Percentiles rank a stretch among this genome's conserved stretches.
phyloP scores from a whole-genome alignment of 495 filamentous ascomycete genomes.

The Annulohypoxylon stygium region DNA sequence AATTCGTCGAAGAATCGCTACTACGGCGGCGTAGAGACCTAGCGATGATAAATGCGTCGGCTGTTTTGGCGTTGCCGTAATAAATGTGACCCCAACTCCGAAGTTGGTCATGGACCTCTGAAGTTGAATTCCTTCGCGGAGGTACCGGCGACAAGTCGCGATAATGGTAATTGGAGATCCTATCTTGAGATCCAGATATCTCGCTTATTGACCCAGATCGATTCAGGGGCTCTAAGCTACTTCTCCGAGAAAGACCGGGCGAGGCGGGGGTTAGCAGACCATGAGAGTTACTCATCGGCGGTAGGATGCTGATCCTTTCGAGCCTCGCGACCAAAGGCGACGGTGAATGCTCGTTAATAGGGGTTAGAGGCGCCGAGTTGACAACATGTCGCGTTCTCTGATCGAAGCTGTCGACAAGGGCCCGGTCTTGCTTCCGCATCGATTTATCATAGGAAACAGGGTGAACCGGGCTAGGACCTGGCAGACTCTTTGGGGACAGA shows the following conservation, averaged over 20 bases:
- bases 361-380: slow-evolving; percentile 34
- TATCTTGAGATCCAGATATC: neutral
- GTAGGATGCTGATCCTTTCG: slow-evolving; percentile 47
- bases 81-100: slow-evolving; percentile 54
- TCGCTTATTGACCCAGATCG: slow-evolving; percentile 3
- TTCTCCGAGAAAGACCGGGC: slow-evolving; percentile 7
- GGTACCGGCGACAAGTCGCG: slow-evolving; percentile 1
- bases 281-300: slow-evolving; percentile 24
- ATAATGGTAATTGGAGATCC: slow-evolving; percentile 17
- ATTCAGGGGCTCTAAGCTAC: neutral
- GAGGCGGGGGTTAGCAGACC: slow-evolving; percentile 17
- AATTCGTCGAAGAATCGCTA: slow-evolving; percentile 30
- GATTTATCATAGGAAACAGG: slow-evolving; percentile 52
- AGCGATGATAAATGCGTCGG: slow-evolving; percentile 58
- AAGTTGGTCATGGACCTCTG: slow-evolving; percentile 46
- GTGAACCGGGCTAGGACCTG: slow-evolving; percentile 57
- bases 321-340: slow-evolving; percentile 50
- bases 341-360: slow-evolving; percentile 46
- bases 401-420: slow-evolving; percentile 57
- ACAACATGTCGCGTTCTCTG: slow-evolving; percentile 43
- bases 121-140: neutral
- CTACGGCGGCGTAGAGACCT: slow-evolving; percentile 54
- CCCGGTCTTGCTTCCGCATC: slow-evolving; percentile 57
- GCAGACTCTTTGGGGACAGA: slow-evolving; percentile 49
- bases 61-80: slow-evolving; percentile 50